Conservation (phyloP, 2,329 filamentous ascomycete genomes). For the Calycina herbarum region DNA sequence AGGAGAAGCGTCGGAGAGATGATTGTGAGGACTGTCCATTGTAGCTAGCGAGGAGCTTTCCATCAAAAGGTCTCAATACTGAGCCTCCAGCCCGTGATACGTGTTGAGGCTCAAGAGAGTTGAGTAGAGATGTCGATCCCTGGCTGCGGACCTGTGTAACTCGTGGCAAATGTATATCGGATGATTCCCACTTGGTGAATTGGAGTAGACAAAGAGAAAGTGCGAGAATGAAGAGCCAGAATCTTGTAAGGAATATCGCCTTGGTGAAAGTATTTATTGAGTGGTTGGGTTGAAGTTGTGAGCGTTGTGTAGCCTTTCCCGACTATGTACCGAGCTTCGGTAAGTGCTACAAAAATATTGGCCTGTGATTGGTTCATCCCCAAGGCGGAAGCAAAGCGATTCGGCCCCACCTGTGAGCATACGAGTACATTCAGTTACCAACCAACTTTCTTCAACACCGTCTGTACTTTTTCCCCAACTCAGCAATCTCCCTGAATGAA, state of each 20-base stretch:
- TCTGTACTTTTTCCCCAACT: not conserved
- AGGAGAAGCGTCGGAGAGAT: slow-evolving; percentile 12
- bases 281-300: not conserved
- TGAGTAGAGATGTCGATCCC: not conserved
- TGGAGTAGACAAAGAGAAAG: not conserved
- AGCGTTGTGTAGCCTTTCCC: not conserved
- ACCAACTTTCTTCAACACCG: not conserved
- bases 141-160: not conserved
- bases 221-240: not conserved
- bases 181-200: not conserved
- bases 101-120: not conserved
- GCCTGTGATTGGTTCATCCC: not conserved
- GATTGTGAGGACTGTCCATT: not conserved
- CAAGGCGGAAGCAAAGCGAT: slow-evolving; percentile 1
- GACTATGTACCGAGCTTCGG: not conserved
- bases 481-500: not conserved
- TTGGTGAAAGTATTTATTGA: not conserved
- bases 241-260: not conserved
- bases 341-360: not conserved
- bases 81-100: not conserved
- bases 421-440: not conserved
- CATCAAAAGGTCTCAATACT: not conserved
- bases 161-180: not conserved
- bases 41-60: not conserved
- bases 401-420: not conserved